Percentiles rank a stretch among this genome's conserved stretches.
phyloP scores from a whole-genome alignment of 2,329 filamentous ascomycete species.

The Arthrinium phaeospermum region DNA sequence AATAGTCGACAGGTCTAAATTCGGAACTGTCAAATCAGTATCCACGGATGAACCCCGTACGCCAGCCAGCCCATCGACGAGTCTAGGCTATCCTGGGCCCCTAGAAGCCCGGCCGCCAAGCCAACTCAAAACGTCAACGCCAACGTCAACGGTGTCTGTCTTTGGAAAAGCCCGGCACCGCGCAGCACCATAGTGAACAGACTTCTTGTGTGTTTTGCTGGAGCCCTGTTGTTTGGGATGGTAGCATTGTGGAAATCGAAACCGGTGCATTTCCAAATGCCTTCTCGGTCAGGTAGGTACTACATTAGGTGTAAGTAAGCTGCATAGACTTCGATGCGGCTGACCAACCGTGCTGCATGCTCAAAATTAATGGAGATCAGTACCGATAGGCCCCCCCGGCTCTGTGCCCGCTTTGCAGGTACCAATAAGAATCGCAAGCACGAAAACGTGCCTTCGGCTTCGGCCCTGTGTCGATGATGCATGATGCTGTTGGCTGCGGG shows the following conservation, averaged over 20 bases:
- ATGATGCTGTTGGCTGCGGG: background rate
- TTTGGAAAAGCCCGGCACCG: background rate
- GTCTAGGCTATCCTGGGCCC: background rate
- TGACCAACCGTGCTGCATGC: background rate
- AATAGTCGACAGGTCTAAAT: background rate
- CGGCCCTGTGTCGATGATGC: background rate
- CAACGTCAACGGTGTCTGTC: background rate
- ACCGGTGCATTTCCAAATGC: background rate
- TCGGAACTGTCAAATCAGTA: background rate
- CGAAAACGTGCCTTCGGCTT: conserved; percentile 15
- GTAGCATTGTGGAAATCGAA: background rate
- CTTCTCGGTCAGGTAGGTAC: background rate
- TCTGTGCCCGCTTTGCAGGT: background rate
- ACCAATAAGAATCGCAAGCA: background rate
- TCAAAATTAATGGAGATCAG: background rate
- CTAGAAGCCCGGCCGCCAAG: background rate
- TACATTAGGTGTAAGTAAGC: background rate
- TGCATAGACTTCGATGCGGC: background rate
- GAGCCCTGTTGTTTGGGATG: background rate
- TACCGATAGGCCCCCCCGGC: background rate
- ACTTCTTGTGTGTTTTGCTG: background rate
- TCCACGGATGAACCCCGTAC: background rate
- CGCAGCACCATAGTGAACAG: background rate
- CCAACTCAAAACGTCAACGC: background rate
- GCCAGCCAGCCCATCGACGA: background rate